phyloP scores from a whole-genome alignment of 345 rosid genomes.

The Eucalyptus virginea region DNA sequence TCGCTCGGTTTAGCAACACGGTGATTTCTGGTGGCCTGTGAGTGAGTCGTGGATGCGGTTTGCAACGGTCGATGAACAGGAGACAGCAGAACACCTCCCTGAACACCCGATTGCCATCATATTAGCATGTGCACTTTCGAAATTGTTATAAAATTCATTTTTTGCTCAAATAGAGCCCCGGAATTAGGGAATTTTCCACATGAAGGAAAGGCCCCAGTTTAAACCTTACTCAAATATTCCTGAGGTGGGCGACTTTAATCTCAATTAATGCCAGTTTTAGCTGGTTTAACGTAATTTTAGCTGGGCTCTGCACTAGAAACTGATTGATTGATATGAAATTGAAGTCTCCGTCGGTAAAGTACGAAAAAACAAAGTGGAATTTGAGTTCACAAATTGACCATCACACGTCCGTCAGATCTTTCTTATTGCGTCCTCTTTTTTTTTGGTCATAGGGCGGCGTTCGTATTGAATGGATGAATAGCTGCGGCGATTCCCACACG shows the following conservation, averaged over 20 bases:
- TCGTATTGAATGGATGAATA: not conserved
- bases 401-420: not conserved
- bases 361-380: not conserved
- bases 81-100: not conserved
- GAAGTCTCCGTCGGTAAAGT: not conserved
- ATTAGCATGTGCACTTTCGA: not conserved
- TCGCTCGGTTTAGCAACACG: not conserved
- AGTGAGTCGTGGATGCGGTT: not conserved
- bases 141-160: not conserved
- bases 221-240: not conserved
- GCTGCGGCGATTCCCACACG: not conserved
- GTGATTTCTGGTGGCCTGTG: not conserved
- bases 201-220: not conserved
- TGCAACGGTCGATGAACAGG: not conserved
- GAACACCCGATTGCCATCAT: not conserved
- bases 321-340: not conserved
- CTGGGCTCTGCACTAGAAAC: not conserved
- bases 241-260: not conserved
- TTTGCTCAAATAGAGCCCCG: not conserved
- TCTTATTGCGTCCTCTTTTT: not conserved
- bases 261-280: not conserved
- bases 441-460: not conserved
- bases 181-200: not conserved
- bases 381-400: not conserved
- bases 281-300: not conserved